Evolutionary conservation across 345 rosid species (phyloP), one percentile per base, ranked within the genome.

Genomic region (Triadica sebifera): DNA sequence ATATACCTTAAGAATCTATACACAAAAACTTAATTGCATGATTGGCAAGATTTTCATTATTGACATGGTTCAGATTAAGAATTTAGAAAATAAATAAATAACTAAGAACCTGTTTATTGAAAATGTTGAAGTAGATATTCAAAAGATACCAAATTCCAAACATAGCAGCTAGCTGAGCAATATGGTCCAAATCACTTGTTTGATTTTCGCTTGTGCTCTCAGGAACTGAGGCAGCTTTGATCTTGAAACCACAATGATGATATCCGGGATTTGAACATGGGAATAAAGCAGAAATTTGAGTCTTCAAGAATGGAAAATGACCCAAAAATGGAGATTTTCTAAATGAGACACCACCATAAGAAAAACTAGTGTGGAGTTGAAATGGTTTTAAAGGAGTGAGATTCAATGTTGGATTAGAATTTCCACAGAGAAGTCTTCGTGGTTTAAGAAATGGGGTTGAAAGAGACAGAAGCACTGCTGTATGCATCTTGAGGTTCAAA

Each of bases 111-210:
- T 89, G 94, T 72, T 89, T 91, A 84, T 89, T 91, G 75, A 81
- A 85, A 79, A 91, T 88, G 87, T 89, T 87, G 91, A 83, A 91
- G 87, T 82, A 87, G 76, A 89, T 87, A 34, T 91, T 91, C 67
- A 89, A 77, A 79, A 85, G 76, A 79, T 88, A 91, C 97, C 97
- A 91, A 66, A 86, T 65, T 56, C 81, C 92, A 49, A 89, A 86
- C 93, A 91, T 85, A 64, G 80, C 82, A 50, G 81, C 89, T 17
- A 91, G 85, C 78, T 80, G 79, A 77, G 81, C 38, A 13, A 70
- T 76, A 69, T 66, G 43, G 49, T 9, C 34, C 9, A 65, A 56
- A 59, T 75, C 79, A 66, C 85, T 69, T 39, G 67, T 71, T 37
- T 68, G 65, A 13, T 72, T 74, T 74, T 76, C 79, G 12, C 78